phyloP scores from a whole-genome alignment of 768 basidiomycete genomes.

The Kwoniella dejecticola region DNA sequence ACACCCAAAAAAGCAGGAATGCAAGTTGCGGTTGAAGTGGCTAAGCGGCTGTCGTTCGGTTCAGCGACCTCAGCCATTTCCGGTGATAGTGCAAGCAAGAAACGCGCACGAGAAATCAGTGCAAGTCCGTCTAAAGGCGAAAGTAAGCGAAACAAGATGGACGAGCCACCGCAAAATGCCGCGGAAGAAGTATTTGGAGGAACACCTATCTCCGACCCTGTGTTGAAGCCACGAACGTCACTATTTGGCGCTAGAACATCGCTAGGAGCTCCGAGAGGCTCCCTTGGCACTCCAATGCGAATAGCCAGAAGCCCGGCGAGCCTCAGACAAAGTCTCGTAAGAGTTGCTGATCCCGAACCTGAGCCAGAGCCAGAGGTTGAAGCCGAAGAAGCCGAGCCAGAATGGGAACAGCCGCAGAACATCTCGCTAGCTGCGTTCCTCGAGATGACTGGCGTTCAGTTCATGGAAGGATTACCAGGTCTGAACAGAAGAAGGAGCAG shows the following conservation, averaged over 20 bases:
- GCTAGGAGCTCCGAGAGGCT: neutral
- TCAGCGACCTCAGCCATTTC: constrained; percentile 29
- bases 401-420: constrained; percentile 30
- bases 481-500: constrained; percentile 49
- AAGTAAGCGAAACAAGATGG: constrained; percentile 9
- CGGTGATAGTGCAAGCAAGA: constrained; percentile 22
- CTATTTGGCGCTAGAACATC: constrained; percentile 2
- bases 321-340: neutral
- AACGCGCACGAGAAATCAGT: constrained; percentile 20
- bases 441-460: constrained; percentile 55
- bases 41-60: constrained; percentile 50
- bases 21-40: constrained; percentile 50
- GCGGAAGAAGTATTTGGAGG: constrained; percentile 27
- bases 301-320: constrained; percentile 12
- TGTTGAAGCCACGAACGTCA: neutral
- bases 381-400: constrained; percentile 22
- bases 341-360: constrained; percentile 16
- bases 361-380: constrained; percentile 16
- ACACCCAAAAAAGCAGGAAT: constrained; percentile 44
- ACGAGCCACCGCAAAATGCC: neutral
- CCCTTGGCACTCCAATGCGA: constrained; percentile 22
- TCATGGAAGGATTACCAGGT: constrained; percentile 51
- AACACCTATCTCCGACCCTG: constrained; percentile 9
- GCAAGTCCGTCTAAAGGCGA: constrained; percentile 3
- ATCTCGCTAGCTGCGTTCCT: constrained; percentile 53